Evolutionary conservation across 495 filamentous ascomycete species (phyloP), one percentile per base, ranked within the genome.

Genomic region (Penicillium lagena): DNA sequence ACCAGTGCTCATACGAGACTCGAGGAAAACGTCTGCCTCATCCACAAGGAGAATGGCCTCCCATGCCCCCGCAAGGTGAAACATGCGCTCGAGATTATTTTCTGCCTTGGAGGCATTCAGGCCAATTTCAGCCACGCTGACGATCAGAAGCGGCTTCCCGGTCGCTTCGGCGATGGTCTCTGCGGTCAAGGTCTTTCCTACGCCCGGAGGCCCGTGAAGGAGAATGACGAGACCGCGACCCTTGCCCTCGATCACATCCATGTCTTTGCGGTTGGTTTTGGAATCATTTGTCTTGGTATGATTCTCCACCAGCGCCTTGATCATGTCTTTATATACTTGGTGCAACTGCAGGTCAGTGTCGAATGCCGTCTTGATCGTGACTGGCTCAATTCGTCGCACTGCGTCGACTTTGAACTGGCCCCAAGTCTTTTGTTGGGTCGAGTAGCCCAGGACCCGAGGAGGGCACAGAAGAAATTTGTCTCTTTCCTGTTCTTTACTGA

Each of bases 11-110:
- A 17, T 50, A 9, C 78, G 62, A 45, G 69, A 52, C n/a, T 69
- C 63, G 0, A 82, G 60, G 44, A 81, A 83, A 1, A 81, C 65
- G 38, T 81, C 78, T 1, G 72, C 75, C 56, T 83, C 76, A 43
- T 82, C 78, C 0, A 82, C 53, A 0, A 83, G 62, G 5, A 81
- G 51, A 0, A 82, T 66, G 29, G 63, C 72, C 4, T 62, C 62
- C 76, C 77, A 79, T 1, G 38, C 42, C 2, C 58, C 50, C 7
- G 67, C 74, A 0, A 75, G 47, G 7, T 50, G 40, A 14, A 77
- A 69, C 10, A 68, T 59, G 0, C 46, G 31, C 12, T 72, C 54
- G 11, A 81, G 60, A 12, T 68, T 61, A 7, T 47, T 48, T 45
- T 76, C 72, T 1, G 76, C 67, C 0, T 62, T 59, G 7, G 51